Evolutionary conservation across 1,284 basidiomycete species (phyloP), one percentile per base, ranked within the genome.

Genomic region (Calocybe gambosa): DNA sequence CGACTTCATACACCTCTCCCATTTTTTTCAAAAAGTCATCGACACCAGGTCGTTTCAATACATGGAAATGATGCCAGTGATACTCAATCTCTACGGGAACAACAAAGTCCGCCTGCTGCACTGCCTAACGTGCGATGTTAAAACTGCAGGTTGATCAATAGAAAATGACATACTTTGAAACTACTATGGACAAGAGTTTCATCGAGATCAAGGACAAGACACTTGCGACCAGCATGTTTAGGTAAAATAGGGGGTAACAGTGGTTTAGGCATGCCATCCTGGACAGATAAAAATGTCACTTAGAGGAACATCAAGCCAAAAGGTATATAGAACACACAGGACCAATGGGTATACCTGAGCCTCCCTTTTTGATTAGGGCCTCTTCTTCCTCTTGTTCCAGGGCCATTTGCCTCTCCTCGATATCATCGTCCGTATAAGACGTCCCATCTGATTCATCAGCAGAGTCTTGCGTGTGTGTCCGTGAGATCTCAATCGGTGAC

Each of bases 81-180:
- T 89, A 93, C 62, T 99, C 96, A 52, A 99, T 99, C 68, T 99
- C 96, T 39, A 99, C 95, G 0, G 96, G 96, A 0, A 99, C 95
- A 53, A 99, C 88, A 66, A 94, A 99, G 70, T 99, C 96, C 21
- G 95, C 93, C 55, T 91, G 85, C 50, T 87, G 89, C 58, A 97
- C 89, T 55, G 93, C 88, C 92, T 95, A 62, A 12, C 16, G 18
- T 26, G 16, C 16, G 18, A 13, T 40, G 10, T 42, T 39, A 12
- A 23, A 13, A 23, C n/a, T 34, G 19, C 37, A 39, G 43, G 44
- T 42, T 46, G n/a, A 8, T 34, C n/a, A 34, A 42, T 53, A 9
- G 6, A 43, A 15, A 15, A 36, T 39, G 15, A 55, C 72, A 34
- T 48, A 88, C 89, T 77, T 92, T 93, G 76, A 93, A 92, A 62